A percentile compares a stretch with the other conserved stretches of the same genome.
Evolutionary conservation across 371 early-diverging fungal species (phyloP).

Genomic region (Actinomortierella wolfii): DNA sequence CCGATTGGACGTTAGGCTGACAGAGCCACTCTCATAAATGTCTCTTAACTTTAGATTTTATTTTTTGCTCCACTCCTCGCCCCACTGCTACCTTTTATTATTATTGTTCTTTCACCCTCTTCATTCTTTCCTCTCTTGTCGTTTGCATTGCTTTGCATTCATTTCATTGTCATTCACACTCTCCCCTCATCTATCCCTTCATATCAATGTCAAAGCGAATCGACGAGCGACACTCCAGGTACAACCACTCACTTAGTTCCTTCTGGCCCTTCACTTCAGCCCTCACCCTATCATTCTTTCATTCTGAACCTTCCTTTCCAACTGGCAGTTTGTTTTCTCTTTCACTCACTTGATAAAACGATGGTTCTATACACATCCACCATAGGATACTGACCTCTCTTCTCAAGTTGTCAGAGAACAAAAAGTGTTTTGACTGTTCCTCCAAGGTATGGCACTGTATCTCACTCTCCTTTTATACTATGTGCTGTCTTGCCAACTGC

Average conservation of each 20-base stretch:
- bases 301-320: not conserved
- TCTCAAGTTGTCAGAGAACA: conserved; percentile 57
- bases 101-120: not conserved
- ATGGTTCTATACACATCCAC: too few relatives aligned
- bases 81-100: not conserved
- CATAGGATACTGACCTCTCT: conserved; percentile 38
- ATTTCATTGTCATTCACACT: not conserved
- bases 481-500: too few relatives aligned
- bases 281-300: not conserved
- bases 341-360: not conserved
- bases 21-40: too few relatives aligned
- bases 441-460: conserved; percentile 53
- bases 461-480: too few relatives aligned
- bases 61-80: not conserved
- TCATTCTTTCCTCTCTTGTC: conserved; percentile 1
- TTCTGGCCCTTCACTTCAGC: not conserved
- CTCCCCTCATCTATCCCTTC: conserved; percentile 1
- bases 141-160: not conserved
- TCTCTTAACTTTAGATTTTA: too few relatives aligned
- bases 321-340: conserved; percentile 1
- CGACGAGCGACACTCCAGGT: conserved; percentile 42
- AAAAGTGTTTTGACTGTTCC: conserved; percentile 70
- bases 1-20: too few relatives aligned
- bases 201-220: conserved; percentile 39
- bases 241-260: conserved; percentile 8